Percentiles rank a stretch among this genome's conserved stretches.
Evolutionary conservation across 139 green algal genomes (phyloP).

Genomic region (Chlorella sp.): DNA sequence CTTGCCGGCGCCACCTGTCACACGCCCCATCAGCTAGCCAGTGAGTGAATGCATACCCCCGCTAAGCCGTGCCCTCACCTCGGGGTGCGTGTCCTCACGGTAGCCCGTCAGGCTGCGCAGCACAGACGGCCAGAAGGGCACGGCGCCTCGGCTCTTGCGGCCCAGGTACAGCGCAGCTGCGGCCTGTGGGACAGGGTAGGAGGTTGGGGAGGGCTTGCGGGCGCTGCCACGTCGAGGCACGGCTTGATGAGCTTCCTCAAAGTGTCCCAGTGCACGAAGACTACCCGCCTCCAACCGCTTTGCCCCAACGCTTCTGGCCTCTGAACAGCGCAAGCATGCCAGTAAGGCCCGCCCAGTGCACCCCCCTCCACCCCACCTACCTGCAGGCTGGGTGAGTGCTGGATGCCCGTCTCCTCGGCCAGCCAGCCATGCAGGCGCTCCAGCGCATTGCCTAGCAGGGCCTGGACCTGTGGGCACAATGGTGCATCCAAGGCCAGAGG

Average conservation of each 20-base stretch:
- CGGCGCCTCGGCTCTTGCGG: constrained; percentile 52
- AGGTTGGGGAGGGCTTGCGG: too few relatives aligned
- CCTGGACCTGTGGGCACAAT: neutral
- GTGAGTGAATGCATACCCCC: neutral
- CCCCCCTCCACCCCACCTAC: neutral
- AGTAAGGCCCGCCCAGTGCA: too few relatives aligned
- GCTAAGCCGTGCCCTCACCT: neutral
- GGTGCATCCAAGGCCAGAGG: too few relatives aligned
- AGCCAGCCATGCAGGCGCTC: neutral
- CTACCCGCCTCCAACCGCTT: too few relatives aligned
- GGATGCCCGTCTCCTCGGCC: neutral
- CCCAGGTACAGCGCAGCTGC: constrained; percentile 49
- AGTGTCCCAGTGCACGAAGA: too few relatives aligned
- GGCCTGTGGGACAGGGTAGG: constrained; percentile 10
- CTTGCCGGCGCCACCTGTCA: neutral
- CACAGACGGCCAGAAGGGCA: constrained; percentile 67
- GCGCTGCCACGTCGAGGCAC: too few relatives aligned
- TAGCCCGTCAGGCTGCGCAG: constrained; percentile 56
- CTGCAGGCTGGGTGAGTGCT: constrained; percentile 16
- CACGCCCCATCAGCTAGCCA: neutral
- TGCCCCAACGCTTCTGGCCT: too few relatives aligned
- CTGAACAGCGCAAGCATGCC: too few relatives aligned
- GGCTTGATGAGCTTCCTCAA: too few relatives aligned
- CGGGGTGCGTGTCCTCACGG: neutral
- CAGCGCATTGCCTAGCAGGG: constrained; percentile 1